Evolutionary conservation across 2,329 filamentous ascomycete genomes (phyloP).

Genomic region (Zasmidium angulare): DNA sequence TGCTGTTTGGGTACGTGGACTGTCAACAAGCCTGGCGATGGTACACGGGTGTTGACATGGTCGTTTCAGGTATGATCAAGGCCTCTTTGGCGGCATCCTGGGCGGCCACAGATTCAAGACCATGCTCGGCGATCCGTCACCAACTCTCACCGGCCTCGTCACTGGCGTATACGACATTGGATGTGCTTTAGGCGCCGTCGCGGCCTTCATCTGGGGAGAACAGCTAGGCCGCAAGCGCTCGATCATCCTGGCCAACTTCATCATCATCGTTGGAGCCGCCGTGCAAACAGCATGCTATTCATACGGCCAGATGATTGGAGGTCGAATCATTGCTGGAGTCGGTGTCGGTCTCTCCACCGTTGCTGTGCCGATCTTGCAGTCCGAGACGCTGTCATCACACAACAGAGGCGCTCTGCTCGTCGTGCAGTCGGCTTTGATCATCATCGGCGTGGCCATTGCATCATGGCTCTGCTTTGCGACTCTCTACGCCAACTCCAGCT

Average conservation of each 20-base stretch:
- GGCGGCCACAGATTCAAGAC: constrained; percentile 29
- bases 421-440: constrained; percentile 31
- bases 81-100: constrained; percentile 32
- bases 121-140: constrained; percentile 28
- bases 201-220: constrained; percentile 29
- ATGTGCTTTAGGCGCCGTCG: constrained; percentile 28
- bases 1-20: constrained; percentile 25
- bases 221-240: constrained; percentile 26
- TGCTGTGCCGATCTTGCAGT: constrained; percentile 32
- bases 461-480: constrained; percentile 32
- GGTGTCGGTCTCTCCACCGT: constrained; percentile 33
- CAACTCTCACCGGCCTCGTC: constrained; percentile 29
- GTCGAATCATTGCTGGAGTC: constrained; percentile 27
- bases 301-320: constrained; percentile 28
- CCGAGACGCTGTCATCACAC: constrained; percentile 31
- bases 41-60: neutral
- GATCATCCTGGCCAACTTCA: constrained; percentile 29
- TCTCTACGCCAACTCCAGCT: constrained; percentile 25
- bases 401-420: constrained; percentile 31
- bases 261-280: constrained; percentile 28
- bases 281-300: constrained; percentile 28
- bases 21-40: too few species aligned
- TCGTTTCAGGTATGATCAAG: constrained; percentile 26
- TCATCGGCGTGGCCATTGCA: constrained; percentile 31
- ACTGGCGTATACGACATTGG: constrained; percentile 31